Base-by-base conservation (phyloP, 257 asterid genomes). In the Fraxinus cuspidata region DNA sequence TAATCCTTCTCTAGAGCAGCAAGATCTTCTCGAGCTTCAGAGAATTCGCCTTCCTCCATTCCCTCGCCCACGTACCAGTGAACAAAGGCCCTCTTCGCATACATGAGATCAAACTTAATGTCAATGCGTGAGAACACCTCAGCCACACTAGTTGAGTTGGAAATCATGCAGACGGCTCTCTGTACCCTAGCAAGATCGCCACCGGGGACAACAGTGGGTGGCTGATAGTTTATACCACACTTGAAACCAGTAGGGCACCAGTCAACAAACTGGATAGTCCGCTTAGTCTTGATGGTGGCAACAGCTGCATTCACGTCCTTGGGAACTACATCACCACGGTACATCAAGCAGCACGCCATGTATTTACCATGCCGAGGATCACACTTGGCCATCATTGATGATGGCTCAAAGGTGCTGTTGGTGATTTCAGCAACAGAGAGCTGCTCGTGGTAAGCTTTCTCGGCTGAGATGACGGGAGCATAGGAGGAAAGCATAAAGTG, bases 11-110 rank as follows among this genome's bases (percentile, higher is more conserved):
- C 84, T 9, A 79, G 72, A 5, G 86, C 85, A 80, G 88, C 88
- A 44, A 82, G 86, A 53, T 85, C 88, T 81, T 85, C 88, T 2
- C 88, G 69, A 13, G 88, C 88, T 49, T 85, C 88, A 12, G 86
- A 85, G 25, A 85, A 85, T 64, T 85, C 86, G 16, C 88, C 88
- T 73, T 82, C 88, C 71, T 80, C 86, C 88, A 85, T 85, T 11
- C 88, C 88, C 77, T 85, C 86, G 42, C 88, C 88, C 42, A 85
- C 88, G 9, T 85, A 82, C 88, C 86, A 85, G 38, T 85, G 86
- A 29, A 85, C 88, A 28, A 85, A 85, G 11, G 88, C 88, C 18
- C 86, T 77, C 79, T 85, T 85, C 2, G 83, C 72, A 76, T 85
- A 85, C 88, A 82, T 85, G 40, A 82, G 86, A 74, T 82, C 88